These are phyloP conservation scores for Beauveria scarabaeidicola DNA, from an alignment of 2,329 filamentous ascomycete species.

Conservation along the genomic window DNA sequence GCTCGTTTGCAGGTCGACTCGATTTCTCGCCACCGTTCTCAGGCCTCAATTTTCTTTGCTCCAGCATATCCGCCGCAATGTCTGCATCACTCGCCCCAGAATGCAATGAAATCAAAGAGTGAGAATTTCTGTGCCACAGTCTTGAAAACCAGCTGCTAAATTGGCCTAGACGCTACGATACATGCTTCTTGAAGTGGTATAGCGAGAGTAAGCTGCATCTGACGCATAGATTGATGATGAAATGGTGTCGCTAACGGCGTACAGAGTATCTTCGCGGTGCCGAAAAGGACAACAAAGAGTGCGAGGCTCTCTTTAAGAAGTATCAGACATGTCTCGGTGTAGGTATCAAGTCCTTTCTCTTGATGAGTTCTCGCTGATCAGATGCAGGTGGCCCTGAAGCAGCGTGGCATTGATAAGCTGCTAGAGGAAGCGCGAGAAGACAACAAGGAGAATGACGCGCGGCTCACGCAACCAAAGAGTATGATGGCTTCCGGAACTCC, in stretches of 20 bases:
- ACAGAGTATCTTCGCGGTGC: conserved; percentile 83
- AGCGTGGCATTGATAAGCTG: conserved; percentile 86
- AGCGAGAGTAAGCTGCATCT: conserved; percentile 69
- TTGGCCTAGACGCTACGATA: conserved; percentile 72
- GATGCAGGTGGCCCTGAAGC: conserved; percentile 69
- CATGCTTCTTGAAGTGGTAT: conserved; percentile 98
- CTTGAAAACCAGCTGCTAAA: not conserved
- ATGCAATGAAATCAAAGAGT: conserved; percentile 96
- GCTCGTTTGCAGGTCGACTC: conserved; percentile 5
- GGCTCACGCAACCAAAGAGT: conserved; percentile 36
- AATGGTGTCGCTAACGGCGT: not conserved
- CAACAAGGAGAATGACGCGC: conserved; percentile 75
- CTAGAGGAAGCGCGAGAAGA: conserved; percentile 84
- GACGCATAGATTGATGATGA: conserved; percentile 11
- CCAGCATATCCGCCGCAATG: conserved; percentile 44
- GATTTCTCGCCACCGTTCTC: conserved; percentile 7
- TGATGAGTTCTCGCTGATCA: not conserved
- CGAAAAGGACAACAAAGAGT: conserved; percentile 74
- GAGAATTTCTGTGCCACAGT: conserved; percentile 23
- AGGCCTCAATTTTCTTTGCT: not conserved
- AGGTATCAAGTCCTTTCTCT: conserved; percentile 21
- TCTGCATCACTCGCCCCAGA: conserved; percentile 90
- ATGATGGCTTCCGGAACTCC: conserved; percentile 27
- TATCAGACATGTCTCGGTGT: conserved; percentile 85
- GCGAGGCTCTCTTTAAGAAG: conserved; percentile 73